Conservation (phyloP, 2,329 filamentous ascomycete genomes). For the Colletotrichum sp. region DNA sequence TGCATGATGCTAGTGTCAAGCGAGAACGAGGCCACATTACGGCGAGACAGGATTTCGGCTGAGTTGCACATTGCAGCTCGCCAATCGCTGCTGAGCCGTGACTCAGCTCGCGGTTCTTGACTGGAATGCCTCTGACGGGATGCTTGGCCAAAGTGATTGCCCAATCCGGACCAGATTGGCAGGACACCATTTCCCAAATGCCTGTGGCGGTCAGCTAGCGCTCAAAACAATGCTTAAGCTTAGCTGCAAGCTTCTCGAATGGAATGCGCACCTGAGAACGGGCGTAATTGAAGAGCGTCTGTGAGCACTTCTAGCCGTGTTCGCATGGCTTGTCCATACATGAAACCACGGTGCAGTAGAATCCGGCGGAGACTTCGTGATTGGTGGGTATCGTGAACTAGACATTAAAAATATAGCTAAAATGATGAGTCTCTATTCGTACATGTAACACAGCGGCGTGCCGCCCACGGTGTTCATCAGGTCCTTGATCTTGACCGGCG, state of each 20-base stretch:
- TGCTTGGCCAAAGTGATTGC: neutral
- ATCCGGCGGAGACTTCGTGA: neutral
- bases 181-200: neutral
- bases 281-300: neutral
- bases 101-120: neutral
- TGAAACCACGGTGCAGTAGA: neutral
- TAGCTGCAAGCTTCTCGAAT: neutral
- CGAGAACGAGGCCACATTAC: neutral
- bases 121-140: neutral
- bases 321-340: neutral
- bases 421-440: constrained; percentile 22
- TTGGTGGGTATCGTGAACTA: neutral
- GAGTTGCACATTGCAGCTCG: neutral
- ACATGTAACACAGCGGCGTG: constrained; percentile 49
- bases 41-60: neutral
- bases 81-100: neutral
- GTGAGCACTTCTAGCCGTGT: neutral
- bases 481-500: constrained; percentile 36
- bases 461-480: constrained; percentile 46
- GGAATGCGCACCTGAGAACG: neutral
- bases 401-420: neutral
- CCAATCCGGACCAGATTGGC: neutral
- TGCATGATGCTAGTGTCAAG: neutral
- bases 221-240: neutral
- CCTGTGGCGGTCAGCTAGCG: neutral